Conservation (phyloP, 139 green algal species). For the Limnomonas spitsbergensis region DNA sequence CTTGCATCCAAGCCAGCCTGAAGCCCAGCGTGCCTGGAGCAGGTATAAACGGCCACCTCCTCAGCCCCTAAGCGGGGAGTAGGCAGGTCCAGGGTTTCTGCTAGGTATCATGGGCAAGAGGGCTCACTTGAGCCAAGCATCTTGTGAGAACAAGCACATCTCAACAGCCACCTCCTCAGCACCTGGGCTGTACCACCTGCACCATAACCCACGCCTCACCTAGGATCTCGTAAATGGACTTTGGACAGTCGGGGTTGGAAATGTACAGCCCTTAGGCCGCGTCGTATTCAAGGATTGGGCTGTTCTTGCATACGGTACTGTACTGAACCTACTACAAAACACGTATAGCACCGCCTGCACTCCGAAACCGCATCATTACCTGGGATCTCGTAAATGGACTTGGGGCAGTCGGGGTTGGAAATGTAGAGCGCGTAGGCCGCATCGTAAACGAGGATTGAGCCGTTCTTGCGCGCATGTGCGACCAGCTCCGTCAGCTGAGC, state of each 20-base stretch:
- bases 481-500: slow-evolving; percentile 90
- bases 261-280: slow-evolving; percentile 98
- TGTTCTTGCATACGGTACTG: slow-evolving; percentile 60
- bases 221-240: slow-evolving; percentile 96
- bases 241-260: slow-evolving; percentile 84
- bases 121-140: too few relatives aligned
- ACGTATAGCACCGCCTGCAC: too few relatives aligned
- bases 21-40: slow-evolving; percentile 97
- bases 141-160: slow-evolving; percentile 41
- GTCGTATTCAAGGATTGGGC: slow-evolving; percentile 83
- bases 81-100: neutral
- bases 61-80: slow-evolving; percentile 10
- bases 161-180: slow-evolving; percentile 83
- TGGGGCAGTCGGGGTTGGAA: slow-evolving; percentile 84
- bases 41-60: slow-evolving; percentile 87
- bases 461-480: slow-evolving; percentile 67
- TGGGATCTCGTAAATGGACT: slow-evolving; percentile 96
- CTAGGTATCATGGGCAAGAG: too few relatives aligned
- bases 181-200: too few relatives aligned
- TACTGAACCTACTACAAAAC: too few relatives aligned
- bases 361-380: too few relatives aligned
- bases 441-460: slow-evolving; percentile 83
- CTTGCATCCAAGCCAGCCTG: slow-evolving; percentile 97
- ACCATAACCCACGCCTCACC: too few relatives aligned
- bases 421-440: slow-evolving; percentile 98